A percentile compares a stretch with the other conserved stretches of the same genome.
Conservation (phyloP, 441 rosid genomes). For the Macaranga tanarius region DNA sequence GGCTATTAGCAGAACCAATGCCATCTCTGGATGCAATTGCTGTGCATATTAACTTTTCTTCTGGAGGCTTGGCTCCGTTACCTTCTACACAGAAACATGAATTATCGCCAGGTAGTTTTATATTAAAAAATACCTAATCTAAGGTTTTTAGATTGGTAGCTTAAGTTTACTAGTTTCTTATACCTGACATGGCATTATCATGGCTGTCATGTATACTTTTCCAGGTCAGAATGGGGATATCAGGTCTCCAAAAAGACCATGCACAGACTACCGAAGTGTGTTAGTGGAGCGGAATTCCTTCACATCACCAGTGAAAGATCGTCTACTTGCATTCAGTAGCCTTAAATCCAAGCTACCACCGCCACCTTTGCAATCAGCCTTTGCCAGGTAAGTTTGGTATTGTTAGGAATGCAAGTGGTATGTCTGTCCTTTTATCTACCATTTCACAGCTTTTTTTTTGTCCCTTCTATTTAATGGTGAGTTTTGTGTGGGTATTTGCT, state of each 20-base stretch:
- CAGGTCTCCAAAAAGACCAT: slow-evolving; percentile 76
- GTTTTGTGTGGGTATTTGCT: slow-evolving; percentile 24
- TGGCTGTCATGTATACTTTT: slow-evolving; percentile 21
- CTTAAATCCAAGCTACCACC: slow-evolving; percentile 73
- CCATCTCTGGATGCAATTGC: slow-evolving; percentile 96
- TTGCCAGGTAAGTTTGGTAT: slow-evolving; percentile 75
- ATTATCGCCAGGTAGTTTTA: slow-evolving; percentile 46
- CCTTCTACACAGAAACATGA: slow-evolving; percentile 66
- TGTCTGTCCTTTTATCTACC: slow-evolving; percentile 11
- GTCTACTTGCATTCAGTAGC: slow-evolving; percentile 60
- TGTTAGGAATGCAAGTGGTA: slow-evolving; percentile 11
- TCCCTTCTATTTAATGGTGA: slow-evolving; percentile 9
- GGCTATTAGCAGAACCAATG: slow-evolving; percentile 95
- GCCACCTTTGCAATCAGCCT: slow-evolving; percentile 94
- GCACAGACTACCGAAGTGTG: slow-evolving; percentile 77
- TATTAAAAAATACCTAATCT: neutral
- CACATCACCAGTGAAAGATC: slow-evolving; percentile 95
- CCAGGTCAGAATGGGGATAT: slow-evolving; percentile 86
- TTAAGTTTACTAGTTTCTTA: neutral
- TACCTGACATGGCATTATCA: neutral
- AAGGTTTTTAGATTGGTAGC: neutral
- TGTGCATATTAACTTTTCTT: slow-evolving; percentile 58
- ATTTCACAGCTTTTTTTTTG: slow-evolving; percentile 8
- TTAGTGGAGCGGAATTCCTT: slow-evolving; percentile 88
- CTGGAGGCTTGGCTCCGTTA: slow-evolving; percentile 47